Percentiles rank a stretch among this genome's conserved stretches.
These are phyloP conservation scores for Ruellia speciosa DNA, from an alignment of 305 asterid species.

Conservation along the genomic window DNA sequence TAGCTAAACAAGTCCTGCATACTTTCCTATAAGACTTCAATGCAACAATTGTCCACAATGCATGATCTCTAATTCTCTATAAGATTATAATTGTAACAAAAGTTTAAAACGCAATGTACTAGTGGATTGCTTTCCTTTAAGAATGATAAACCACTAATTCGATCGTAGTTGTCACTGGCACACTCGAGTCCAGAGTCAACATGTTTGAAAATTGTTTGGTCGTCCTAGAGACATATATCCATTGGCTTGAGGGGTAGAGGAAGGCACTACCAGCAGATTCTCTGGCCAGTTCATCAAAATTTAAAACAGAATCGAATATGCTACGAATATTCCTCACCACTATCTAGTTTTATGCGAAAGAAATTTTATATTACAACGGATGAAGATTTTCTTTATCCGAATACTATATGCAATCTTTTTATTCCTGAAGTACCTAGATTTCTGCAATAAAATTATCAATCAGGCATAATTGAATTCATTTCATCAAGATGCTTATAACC, in stretches of 20 bases:
- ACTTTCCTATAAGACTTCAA: background rate
- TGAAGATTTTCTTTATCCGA: background rate
- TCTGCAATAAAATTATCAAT: background rate
- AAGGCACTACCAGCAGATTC: no score
- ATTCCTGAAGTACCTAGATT: background rate
- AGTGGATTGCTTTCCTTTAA: background rate
- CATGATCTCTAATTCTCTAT: no score
- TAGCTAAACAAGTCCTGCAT: background rate
- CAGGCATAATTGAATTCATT: background rate
- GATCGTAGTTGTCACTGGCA: background rate
- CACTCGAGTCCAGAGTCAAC: background rate
- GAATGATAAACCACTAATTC: background rate
- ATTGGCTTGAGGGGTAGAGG: no score
- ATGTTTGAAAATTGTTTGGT: no score
- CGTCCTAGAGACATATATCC: no score
- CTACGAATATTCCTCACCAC: slow-evolving; percentile 19
- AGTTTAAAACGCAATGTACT: background rate
- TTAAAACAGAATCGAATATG: slow-evolving; percentile 22
- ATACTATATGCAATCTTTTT: background rate
- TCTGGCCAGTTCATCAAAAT: background rate
- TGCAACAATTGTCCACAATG: background rate
- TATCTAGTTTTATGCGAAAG: slow-evolving; percentile 12
- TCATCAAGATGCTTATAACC: background rate
- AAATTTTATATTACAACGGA: background rate
- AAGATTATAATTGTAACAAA: background rate